phyloP scores from a whole-genome alignment of 352 stramenopile genomes.

The Globisporangium nunn region DNA sequence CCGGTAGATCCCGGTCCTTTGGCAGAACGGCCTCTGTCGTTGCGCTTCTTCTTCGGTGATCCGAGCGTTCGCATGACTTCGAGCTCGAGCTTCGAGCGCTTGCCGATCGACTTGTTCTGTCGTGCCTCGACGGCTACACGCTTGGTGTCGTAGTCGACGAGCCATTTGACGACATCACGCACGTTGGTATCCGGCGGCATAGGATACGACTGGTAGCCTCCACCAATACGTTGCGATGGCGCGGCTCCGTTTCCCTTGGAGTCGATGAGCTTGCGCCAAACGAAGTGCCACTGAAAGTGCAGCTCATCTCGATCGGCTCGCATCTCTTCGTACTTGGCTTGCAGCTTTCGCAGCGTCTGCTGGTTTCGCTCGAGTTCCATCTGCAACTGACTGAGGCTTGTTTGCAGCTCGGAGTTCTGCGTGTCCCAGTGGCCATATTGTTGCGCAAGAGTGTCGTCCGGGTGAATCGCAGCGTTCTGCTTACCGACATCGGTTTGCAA shows the following conservation, averaged over 20 bases:
- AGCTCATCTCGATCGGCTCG: slow-evolving; percentile 22
- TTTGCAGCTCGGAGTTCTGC: background rate
- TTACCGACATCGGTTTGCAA: background rate
- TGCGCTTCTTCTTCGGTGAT: slow-evolving; percentile 12
- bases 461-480: background rate
- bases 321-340: slow-evolving; percentile 15
- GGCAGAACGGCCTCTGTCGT: background rate
- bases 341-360: slow-evolving; percentile 13
- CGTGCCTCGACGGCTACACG: slow-evolving; percentile 18
- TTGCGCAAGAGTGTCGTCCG: background rate
- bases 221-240: slow-evolving; percentile 26
- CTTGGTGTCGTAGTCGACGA: slow-evolving; percentile 35
- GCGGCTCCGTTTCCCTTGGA: slow-evolving; percentile 20
- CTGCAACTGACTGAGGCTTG: slow-evolving; percentile 6
- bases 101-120: slow-evolving; percentile 11
- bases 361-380: slow-evolving; percentile 11
- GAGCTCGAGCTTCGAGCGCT: slow-evolving; percentile 27
- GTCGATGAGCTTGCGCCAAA: slow-evolving; percentile 30
- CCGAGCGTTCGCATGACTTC: slow-evolving; percentile 24
- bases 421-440: background rate
- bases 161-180: slow-evolving; percentile 32
- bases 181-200: slow-evolving; percentile 24
- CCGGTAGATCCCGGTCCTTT: background rate
- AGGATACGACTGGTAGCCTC: slow-evolving; percentile 31
- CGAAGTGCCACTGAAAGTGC: slow-evolving; percentile 26